Base-by-base conservation (phyloP, 306 rosid species). In the Trifolium dubium region DNA sequence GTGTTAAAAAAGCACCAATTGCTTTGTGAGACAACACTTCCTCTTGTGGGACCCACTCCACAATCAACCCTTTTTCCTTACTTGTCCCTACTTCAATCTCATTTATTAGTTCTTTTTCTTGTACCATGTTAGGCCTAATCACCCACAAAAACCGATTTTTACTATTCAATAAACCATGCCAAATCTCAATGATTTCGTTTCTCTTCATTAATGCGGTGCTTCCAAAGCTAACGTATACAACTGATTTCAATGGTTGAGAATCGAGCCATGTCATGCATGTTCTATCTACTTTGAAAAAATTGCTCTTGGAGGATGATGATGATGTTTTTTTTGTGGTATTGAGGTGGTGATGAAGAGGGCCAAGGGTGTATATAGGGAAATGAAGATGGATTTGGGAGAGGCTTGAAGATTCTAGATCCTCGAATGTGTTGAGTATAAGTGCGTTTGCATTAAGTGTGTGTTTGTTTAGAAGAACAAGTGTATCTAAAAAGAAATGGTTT, bases 21-120 rank as follows among this genome's bases (percentile, higher is more conserved):
- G 91, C 88, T 46, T 17, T 12, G 6, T 88, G 90, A 0, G 15
- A 53, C 49, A 90, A 53, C 14, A 90, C 89, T 65, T 88, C 85
- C 73, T 77, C 82, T 80, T 88, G 89, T 2, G 90, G 96, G 35
- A 72, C 88, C 96, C 96, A 89, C 0, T 28, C 82, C 15, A 83
- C 85, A 4, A 79, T 74, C n/a, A 11, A 72, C 6, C 90, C 88
- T 0, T 82, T 67, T 55, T 82, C 86, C 43, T 40, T 76, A 28
- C 32, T 23, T 0, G 86, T 84, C 51, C 63, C 81, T 17, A 74
- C 84, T 49, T 40, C 19, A 17, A 89, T 7, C 64, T 82, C 86
- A 5, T 8, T 56, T 0, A 81, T 74, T 8, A 75, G 4, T 41
- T 49, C 66, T 14, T 64, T 8, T 40, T 5, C 49, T 17, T 3